phyloP scores from a whole-genome alignment of 192 early-diverging fungal species.

The Umbelopsis ramanniana region DNA sequence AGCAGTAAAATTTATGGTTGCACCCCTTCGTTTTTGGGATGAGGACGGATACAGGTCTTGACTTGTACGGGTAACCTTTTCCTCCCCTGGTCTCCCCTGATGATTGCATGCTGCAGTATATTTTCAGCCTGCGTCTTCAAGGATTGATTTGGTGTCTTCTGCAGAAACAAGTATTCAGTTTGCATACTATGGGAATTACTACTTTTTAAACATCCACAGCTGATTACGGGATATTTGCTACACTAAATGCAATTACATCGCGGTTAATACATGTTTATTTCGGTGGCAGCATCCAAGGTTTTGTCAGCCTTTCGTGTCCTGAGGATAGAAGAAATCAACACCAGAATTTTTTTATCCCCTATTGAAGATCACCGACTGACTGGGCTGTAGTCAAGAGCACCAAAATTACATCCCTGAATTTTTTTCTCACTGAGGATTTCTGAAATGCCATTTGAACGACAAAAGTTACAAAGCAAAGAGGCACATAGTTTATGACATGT shows the following conservation, averaged over 20 bases:
- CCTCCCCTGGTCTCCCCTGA: slow-evolving; percentile 6
- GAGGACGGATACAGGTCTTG: not conserved
- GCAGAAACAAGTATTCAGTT: not conserved
- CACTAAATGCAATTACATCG: not conserved
- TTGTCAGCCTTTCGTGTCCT: slow-evolving; percentile 2
- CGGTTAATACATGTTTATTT: not conserved
- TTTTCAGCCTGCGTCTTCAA: not conserved
- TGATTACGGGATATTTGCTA: not conserved
- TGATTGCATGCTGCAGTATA: slow-evolving; percentile 17
- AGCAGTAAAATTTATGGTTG: not conserved
- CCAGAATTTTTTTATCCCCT: not conserved
- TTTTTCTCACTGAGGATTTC: not conserved
- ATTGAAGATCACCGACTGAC: slow-evolving; percentile 15
- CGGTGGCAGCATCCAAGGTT: not conserved
- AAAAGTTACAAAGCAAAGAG: too few species aligned
- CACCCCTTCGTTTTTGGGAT: not conserved
- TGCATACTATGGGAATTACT: not conserved
- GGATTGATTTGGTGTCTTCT: not conserved
- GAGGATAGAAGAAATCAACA: not conserved
- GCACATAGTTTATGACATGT: too few species aligned
- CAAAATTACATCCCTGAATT: not conserved
- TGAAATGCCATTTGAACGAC: not conserved
- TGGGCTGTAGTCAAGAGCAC: not conserved
- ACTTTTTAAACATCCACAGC: not conserved
- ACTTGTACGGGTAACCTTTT: not conserved